These are phyloP conservation scores for Cryoendolithus antarcticus DNA, from an alignment of 2,329 filamentous ascomycete genomes.

Conservation along the genomic window DNA sequence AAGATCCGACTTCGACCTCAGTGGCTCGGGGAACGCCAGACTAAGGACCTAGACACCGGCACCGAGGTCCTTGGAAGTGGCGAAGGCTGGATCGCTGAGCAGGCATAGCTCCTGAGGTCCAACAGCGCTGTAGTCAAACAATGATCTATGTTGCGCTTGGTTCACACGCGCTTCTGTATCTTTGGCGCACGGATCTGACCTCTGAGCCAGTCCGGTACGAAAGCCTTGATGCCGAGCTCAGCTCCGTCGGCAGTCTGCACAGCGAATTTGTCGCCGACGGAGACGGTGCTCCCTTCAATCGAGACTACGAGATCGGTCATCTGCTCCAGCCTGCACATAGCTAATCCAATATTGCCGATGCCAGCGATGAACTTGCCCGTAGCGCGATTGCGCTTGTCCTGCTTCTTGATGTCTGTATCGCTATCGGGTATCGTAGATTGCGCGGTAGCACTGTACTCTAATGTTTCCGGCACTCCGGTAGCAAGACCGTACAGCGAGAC, in stretches of 20 bases:
- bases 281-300: conserved; percentile 51
- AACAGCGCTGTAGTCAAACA: no score
- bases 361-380: conserved; percentile 71
- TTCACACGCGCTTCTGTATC: conserved; percentile 24
- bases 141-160: conserved; percentile 1
- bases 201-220: conserved; percentile 67
- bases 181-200: conserved; percentile 29
- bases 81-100: conserved; percentile 7
- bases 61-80: conserved; percentile 24
- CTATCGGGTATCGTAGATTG: conserved; percentile 11
- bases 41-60: conserved; percentile 22
- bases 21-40: conserved; percentile 32
- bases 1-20: conserved; percentile 28
- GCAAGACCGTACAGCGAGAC: conserved; percentile 54
- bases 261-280: conserved; percentile 41
- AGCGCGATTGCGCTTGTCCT: conserved; percentile 46
- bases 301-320: conserved; percentile 74
- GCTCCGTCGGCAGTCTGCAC: conserved; percentile 17
- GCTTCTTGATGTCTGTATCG: conserved; percentile 40
- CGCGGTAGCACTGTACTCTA: conserved; percentile 34
- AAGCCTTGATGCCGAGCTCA: conserved; percentile 37
- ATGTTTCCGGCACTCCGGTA: conserved; percentile 25
- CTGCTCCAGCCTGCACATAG: conserved; percentile 72
- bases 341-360: conserved; percentile 76
- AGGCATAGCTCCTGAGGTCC: no score